phyloP scores from a whole-genome alignment of 495 filamentous ascomycete species.

The Hypoxylon lienhwacheense region DNA sequence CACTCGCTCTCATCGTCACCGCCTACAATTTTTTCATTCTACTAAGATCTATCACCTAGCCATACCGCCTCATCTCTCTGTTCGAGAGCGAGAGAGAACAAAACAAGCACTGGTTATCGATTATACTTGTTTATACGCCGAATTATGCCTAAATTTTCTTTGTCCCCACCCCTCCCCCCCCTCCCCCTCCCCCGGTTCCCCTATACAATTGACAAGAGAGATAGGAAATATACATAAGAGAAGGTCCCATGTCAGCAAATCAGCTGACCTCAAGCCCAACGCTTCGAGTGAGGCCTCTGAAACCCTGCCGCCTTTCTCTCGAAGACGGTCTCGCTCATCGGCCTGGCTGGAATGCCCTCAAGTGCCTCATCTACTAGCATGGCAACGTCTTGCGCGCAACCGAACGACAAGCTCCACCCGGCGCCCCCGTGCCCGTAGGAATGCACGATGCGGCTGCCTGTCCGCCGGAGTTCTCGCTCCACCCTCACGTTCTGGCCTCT shows the following conservation, averaged over 20 bases:
- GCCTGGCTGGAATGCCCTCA: constrained; percentile 30
- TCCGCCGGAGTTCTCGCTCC: constrained; percentile 46
- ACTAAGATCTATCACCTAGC: constrained; percentile 9
- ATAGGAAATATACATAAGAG: too few relatives aligned
- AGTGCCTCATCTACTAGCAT: constrained; percentile 43
- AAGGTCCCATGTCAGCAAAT: too few relatives aligned
- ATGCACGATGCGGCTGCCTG: constrained; percentile 47
- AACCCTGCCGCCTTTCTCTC: constrained; percentile 28
- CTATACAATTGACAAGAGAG: not conserved
- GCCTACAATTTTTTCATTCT: constrained; percentile 1
- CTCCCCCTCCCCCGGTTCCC: not conserved
- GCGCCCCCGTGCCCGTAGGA: constrained; percentile 54
- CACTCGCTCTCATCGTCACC: not conserved
- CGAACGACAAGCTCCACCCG: constrained; percentile 53
- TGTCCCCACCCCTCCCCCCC: not conserved
- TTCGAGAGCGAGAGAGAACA: too few relatives aligned
- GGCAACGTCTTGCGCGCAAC: constrained; percentile 46
- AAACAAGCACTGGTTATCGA: too few relatives aligned
- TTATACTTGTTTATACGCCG: too few relatives aligned
- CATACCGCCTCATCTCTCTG: not conserved
- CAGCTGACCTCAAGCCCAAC: constrained; percentile 10
- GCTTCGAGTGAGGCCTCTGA: constrained; percentile 11
- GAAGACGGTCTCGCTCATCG: constrained; percentile 33
- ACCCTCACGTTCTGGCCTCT: constrained; percentile 48
- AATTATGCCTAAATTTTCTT: constrained; percentile 4